These are phyloP conservation scores for Paracamarosporium sp. DNA, from an alignment of 2,329 filamentous ascomycete genomes.

Conservation along the genomic window DNA sequence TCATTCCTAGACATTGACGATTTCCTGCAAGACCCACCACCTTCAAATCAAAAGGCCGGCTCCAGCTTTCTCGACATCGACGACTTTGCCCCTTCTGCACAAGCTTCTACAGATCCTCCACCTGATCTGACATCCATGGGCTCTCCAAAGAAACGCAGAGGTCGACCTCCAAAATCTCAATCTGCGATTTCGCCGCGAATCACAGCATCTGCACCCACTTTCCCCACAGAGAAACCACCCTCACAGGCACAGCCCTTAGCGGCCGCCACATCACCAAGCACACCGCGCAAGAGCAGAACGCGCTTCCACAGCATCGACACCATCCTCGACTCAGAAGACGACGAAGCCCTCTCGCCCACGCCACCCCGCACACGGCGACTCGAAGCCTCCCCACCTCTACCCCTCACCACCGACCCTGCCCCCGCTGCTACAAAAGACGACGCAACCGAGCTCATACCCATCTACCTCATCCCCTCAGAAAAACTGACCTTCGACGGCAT, in stretches of 20 bases:
- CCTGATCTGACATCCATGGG: neutral
- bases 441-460: neutral
- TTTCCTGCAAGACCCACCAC: slow-evolving; percentile 28
- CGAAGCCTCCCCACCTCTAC: slow-evolving; percentile 23
- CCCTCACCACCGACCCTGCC: slow-evolving; percentile 10
- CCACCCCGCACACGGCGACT: slow-evolving; percentile 37
- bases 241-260: slow-evolving; percentile 5
- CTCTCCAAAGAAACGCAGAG: slow-evolving; percentile 29
- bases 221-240: slow-evolving; percentile 2
- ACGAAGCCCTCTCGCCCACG: slow-evolving; percentile 40
- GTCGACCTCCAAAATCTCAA: slow-evolving; percentile 26
- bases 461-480: slow-evolving; percentile 21
- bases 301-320: slow-evolving; percentile 46
- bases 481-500: slow-evolving; percentile 41
- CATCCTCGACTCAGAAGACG: slow-evolving; percentile 49
- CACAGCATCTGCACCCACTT: slow-evolving; percentile 7
- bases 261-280: slow-evolving; percentile 21
- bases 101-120: neutral
- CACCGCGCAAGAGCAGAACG: slow-evolving; percentile 10
- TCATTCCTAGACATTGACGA: slow-evolving; percentile 35
- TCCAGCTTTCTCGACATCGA: slow-evolving; percentile 36
- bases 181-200: slow-evolving; percentile 10
- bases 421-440: neutral
- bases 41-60: slow-evolving; percentile 33
- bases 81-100: slow-evolving; percentile 22